Conservation (phyloP, 805 yeast genomes). For the Lachancea dasiensis region DNA sequence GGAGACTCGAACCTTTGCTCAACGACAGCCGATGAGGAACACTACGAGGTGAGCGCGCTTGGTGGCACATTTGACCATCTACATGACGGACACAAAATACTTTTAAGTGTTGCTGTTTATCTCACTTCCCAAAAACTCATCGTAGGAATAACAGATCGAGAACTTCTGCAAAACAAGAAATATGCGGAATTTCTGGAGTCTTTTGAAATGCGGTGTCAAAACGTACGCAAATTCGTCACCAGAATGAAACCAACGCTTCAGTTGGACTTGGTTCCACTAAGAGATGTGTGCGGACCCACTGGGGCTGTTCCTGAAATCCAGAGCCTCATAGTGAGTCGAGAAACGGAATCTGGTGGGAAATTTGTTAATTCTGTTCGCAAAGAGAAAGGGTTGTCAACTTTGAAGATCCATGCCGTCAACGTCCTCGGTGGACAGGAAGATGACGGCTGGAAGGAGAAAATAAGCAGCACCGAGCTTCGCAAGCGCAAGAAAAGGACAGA, state of each 20-base stretch:
- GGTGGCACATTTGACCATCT: constrained; percentile 98
- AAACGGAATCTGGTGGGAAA: constrained; percentile 69
- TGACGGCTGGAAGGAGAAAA: constrained; percentile 58
- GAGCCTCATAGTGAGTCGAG: constrained; percentile 74
- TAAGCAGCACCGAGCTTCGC: constrained; percentile 81
- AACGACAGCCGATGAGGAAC: constrained; percentile 22
- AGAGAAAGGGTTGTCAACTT: constrained; percentile 46
- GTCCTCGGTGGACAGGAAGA: constrained; percentile 61
- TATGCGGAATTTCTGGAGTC: constrained; percentile 59
- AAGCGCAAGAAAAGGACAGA: constrained; percentile 18
- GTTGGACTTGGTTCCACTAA: constrained; percentile 54
- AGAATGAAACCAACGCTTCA: constrained; percentile 41
- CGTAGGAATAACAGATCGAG: constrained; percentile 79
- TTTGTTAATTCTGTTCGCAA: constrained; percentile 61
- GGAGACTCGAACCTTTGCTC: too few relatives aligned
- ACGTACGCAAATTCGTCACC: constrained; percentile 45
- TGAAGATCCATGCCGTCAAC: constrained; percentile 49
- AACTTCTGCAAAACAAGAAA: constrained; percentile 67
- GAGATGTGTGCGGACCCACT: constrained; percentile 93
- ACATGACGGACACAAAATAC: constrained; percentile 90
- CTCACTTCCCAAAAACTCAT: constrained; percentile 51
- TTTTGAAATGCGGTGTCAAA: constrained; percentile 44
- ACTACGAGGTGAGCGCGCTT: constrained; percentile 47
- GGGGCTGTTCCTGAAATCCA: constrained; percentile 68
- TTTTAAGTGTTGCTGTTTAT: constrained; percentile 67